Base-by-base conservation (phyloP, 768 basidiomycete genomes). In the Phallus indusiatus region DNA sequence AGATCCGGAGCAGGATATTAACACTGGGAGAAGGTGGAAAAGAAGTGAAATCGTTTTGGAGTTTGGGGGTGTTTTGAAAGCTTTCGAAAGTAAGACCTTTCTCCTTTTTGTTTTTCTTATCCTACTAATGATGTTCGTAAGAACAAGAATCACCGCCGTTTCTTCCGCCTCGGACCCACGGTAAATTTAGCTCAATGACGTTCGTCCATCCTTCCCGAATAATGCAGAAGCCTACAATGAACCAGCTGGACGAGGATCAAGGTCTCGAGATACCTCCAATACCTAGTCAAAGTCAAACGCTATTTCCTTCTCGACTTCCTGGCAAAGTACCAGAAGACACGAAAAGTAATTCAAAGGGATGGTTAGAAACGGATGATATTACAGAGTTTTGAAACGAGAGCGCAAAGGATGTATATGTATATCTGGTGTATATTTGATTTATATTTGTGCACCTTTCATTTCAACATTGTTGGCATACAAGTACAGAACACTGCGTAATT, bases 21-120 rank as follows among this genome's bases (percentile, higher is more conserved):
- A 60, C 46, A 58, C 33, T 16, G 60, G 54, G 16, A 74, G 77
- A 18, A 76, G 72, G 36, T 88, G 84, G 84, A 79, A 72, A 24
- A 72, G 73, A 21, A 67, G 66, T 10, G 75, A 75, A n/a, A 71
- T 88, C 28, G 77, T 77, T 10, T 72, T 76, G 37, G 84, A 85
- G 59, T 69, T 84, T 1, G 85, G 86, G 0, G 80, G 78, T 2
- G 72, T 86, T 42, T 68, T 88, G 51, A 80, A 79, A 61, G 80
- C 79, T 5, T 47, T 22, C 12, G 49, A 57, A 10, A 53, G 61
- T 24, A 12, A 56, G 66, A 16, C 58, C 61, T 17, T 64, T 68
- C 2, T 70, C 72, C 2, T 42, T 49, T 55, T 11, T 20, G n/a
- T 28, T 28, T 22, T 59, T 16, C 18, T 35, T 35, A 7, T 55